These are phyloP conservation scores for Phalaenopsis equestris DNA, from an alignment of 106 monocot species.

Conservation along the genomic window DNA sequence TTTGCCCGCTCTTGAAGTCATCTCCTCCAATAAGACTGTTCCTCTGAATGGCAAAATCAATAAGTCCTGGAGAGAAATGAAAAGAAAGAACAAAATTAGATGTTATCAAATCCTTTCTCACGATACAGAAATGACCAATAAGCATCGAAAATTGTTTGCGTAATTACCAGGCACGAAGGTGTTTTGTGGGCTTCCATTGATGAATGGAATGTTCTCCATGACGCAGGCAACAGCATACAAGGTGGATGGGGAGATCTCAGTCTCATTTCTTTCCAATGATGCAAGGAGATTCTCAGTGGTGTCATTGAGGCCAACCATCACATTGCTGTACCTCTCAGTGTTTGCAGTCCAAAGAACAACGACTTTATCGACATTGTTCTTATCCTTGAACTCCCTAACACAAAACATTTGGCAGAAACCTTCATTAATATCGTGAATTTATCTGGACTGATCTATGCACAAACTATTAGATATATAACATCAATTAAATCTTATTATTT, in stretches of 20 bases:
- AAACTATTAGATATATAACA: neutral
- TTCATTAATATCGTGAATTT: neutral
- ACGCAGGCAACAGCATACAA: conserved; percentile 77
- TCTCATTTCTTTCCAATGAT: conserved; percentile 63
- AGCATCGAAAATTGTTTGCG: neutral
- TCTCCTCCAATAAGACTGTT: conserved; percentile 92
- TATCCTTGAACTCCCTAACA: conserved; percentile 90
- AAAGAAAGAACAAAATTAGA: neutral
- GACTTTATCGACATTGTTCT: conserved; percentile 81
- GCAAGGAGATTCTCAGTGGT: conserved; percentile 74
- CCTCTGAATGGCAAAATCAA: conserved; percentile 81
- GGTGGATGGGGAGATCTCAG: conserved; percentile 93
- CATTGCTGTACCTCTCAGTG: conserved; percentile 93
- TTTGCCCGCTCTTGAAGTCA: conserved; percentile 99
- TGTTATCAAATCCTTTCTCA: neutral
- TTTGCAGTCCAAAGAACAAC: conserved; percentile 98
- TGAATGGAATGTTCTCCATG: conserved; percentile 76
- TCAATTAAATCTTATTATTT: too few species aligned
- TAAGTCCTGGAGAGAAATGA: conserved; percentile 40
- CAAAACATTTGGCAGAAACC: neutral
- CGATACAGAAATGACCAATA: neutral
- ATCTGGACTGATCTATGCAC: neutral
- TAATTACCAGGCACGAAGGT: conserved; percentile 90
- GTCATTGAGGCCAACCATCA: conserved; percentile 77
- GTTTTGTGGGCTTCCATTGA: conserved; percentile 97